These are phyloP conservation scores for Thermothielavioides terrestris DNA, from an alignment of 495 filamentous ascomycete genomes.

Conservation along the genomic window DNA sequence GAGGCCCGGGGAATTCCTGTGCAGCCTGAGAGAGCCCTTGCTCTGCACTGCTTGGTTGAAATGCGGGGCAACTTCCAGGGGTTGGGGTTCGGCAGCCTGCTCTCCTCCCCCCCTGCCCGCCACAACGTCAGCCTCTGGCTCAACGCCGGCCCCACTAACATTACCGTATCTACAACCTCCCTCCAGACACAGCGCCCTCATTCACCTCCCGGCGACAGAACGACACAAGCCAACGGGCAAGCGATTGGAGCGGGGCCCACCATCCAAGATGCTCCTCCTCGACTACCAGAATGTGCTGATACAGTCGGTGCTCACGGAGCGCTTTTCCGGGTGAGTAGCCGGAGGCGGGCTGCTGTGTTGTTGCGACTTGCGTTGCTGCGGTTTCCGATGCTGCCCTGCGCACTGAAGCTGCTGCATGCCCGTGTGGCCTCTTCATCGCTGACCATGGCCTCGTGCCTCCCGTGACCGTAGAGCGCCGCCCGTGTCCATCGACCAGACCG, in stretches of 20 bases:
- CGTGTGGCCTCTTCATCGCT: too few relatives aligned
- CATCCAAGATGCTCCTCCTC: slow-evolving; percentile 75
- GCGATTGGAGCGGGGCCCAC: slow-evolving; percentile 3
- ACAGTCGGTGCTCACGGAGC: slow-evolving; percentile 88
- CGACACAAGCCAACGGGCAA: background rate
- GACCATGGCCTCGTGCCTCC: background rate
- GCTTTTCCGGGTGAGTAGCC: slow-evolving; percentile 80
- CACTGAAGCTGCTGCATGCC: too few relatives aligned
- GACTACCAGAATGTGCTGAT: slow-evolving; percentile 99
- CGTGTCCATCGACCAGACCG: slow-evolving; percentile 87
- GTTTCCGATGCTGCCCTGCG: too few relatives aligned
- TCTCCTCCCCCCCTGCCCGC: background rate
- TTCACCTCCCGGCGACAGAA: background rate
- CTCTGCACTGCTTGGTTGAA: background rate
- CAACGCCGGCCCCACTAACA: slow-evolving; percentile 10
- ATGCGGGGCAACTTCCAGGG: slow-evolving; percentile 2
- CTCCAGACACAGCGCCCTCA: too few relatives aligned
- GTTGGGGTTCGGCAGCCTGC: background rate
- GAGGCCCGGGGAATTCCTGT: background rate
- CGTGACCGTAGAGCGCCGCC: slow-evolving; percentile 62
- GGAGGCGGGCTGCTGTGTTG: too few relatives aligned
- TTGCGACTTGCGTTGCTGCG: too few relatives aligned
- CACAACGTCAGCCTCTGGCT: slow-evolving; percentile 18
- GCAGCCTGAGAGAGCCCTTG: too few relatives aligned
- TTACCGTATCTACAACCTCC: slow-evolving; percentile 10